Conservation (phyloP, 2,329 filamentous ascomycete genomes). For the Microdochium nivale region DNA sequence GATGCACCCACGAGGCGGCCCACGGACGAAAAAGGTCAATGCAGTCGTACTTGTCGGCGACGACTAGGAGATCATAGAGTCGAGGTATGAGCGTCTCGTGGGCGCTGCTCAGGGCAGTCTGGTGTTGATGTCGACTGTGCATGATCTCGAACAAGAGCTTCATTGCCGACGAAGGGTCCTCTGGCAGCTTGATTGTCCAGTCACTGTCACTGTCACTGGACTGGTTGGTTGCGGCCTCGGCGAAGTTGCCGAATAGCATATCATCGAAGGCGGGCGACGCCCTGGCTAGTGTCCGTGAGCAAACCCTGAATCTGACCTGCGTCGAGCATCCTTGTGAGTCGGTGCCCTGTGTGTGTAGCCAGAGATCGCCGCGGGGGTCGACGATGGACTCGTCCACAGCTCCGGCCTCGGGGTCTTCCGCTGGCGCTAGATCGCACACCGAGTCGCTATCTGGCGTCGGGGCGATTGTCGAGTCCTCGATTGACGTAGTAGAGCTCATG, state of each 20-base stretch:
- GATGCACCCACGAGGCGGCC: background rate
- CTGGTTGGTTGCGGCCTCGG: background rate
- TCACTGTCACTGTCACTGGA: background rate
- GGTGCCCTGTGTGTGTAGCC: background rate
- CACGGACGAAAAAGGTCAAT: background rate
- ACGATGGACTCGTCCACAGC: background rate
- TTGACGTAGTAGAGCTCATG: no score
- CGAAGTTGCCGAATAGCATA: background rate
- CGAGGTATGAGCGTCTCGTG: background rate
- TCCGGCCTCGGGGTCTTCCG: no score
- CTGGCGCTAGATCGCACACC: no score
- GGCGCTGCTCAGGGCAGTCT: background rate
- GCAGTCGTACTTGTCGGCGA: background rate
- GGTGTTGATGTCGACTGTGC: background rate
- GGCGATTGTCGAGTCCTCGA: no score
- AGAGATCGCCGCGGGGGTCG: background rate
- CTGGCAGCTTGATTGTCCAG: background rate
- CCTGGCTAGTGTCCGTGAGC: background rate
- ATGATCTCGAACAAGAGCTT: background rate
- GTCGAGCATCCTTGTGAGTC: background rate
- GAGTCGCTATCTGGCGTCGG: no score
- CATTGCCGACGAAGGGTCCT: background rate
- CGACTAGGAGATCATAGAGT: background rate
- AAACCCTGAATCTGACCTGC: background rate
- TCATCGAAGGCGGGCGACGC: background rate